Evolutionary conservation across 352 stramenopile genomes (phyloP), one percentile per base, ranked within the genome.

Genomic region (Globisporangium recalcitrans): DNA sequence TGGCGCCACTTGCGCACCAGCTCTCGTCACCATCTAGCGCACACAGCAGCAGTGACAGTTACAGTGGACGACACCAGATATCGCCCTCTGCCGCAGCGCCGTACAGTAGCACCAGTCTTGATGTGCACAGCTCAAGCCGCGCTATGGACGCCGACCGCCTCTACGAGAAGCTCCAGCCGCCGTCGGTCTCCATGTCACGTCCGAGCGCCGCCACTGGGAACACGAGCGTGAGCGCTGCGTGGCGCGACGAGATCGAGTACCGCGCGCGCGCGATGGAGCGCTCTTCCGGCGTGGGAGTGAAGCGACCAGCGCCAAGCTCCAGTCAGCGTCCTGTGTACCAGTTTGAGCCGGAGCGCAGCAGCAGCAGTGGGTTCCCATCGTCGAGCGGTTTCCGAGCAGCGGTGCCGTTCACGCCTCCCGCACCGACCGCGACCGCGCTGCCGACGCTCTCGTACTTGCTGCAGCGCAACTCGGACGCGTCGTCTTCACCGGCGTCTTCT

Each of bases 381-480:
- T 8, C 36, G 16, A 46, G 38, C n/a, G 16, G 38, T 16, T 46
- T 46, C 7, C 38, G 16, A 46, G 38, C 16, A 9, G 29, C 32
- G 51, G 29, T 9, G 16, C 16, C 38, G 51, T 60, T 53, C 40
- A 32, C 26, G 7, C 21, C 51, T 1, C 6, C 58, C 4, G 10
- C n/a, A 21, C n/a, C 29, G 9, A 46, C 19, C 4, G 6, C 32
- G 1, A 38, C 27, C 2, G 24, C 38, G 16, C 49, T 68, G 5
- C 62, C 62, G 48, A 60, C 55, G 48, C 62, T 68, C 48, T 68
- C 62, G 14, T 68, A 40, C 7, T 10, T 68, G 21, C 57, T 68
- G 13, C 62, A 68, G 49, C 62, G 62, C 34, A 67, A 56, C 34
- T 38, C 48, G 6, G 22, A 54, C 34, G 46, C 34, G 26, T 48